These are phyloP conservation scores for Toxoplasma gondii DNA, from an alignment of 169 alveolate genomes.

Conservation along the genomic window DNA sequence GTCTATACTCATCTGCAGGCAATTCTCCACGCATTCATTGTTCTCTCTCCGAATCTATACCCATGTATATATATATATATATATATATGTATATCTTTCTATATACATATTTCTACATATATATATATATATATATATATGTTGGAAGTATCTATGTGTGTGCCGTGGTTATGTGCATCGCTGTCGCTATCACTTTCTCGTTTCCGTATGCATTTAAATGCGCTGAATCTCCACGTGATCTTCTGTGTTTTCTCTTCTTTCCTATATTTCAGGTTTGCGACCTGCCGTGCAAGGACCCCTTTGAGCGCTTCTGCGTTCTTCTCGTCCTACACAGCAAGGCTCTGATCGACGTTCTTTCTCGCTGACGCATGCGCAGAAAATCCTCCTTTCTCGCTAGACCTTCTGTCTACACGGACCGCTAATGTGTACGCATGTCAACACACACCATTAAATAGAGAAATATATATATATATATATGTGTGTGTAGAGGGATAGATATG, in stretches of 20 bases:
- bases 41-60: too few relatives aligned
- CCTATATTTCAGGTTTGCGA: neutral
- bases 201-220: too few relatives aligned
- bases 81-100: too few relatives aligned
- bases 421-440: neutral
- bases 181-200: too few relatives aligned
- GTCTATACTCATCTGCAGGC: too few relatives aligned
- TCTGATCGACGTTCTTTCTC: neutral
- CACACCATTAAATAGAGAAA: neutral
- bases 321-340: neutral
- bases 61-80: neutral
- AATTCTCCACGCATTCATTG: too few relatives aligned
- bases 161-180: neutral
- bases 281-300: neutral
- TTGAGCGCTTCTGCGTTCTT: neutral
- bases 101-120: too few relatives aligned
- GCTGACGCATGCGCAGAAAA: neutral
- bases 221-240: neutral
- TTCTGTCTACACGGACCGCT: neutral
- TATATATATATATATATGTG: neutral
- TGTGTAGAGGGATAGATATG: too few relatives aligned
- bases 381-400: neutral
- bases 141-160: neutral
- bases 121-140: slow-evolving; percentile 6
- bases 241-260: neutral